These are phyloP conservation scores for Alternaria sp. DNA, from an alignment of 2,329 filamentous ascomycete genomes.

Conservation along the genomic window DNA sequence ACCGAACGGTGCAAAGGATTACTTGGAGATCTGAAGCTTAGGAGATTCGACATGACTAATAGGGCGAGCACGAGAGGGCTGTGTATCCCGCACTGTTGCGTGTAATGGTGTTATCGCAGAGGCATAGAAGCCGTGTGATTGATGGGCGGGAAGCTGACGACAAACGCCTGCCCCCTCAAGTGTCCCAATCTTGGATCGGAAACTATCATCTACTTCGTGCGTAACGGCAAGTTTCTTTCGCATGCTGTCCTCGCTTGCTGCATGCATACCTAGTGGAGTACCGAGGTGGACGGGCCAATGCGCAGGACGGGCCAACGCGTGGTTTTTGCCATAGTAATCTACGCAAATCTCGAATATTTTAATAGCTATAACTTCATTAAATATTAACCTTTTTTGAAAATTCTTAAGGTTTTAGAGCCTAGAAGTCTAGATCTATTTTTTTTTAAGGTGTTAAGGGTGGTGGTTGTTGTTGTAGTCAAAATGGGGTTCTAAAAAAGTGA, in stretches of 20 bases:
- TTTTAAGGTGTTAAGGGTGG: too few relatives aligned
- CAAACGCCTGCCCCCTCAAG: not conserved
- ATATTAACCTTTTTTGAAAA: too few relatives aligned
- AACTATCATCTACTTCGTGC: not conserved
- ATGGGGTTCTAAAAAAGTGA: too few relatives aligned
- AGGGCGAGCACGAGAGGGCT: too few relatives aligned
- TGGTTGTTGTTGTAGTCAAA: too few relatives aligned
- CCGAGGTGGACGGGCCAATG: too few relatives aligned
- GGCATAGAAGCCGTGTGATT: not conserved
- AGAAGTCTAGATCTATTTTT: too few relatives aligned
- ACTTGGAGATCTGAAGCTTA: constrained; percentile 9
- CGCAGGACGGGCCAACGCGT: too few relatives aligned
- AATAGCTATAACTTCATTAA: too few relatives aligned
- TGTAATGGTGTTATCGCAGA: not conserved
- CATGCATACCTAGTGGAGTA: not conserved
- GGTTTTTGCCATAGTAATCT: too few relatives aligned
- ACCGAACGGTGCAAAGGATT: constrained; percentile 17
- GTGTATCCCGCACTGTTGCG: not conserved
- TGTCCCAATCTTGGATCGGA: not conserved
- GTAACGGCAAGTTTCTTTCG: not conserved
- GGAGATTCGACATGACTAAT: not conserved
- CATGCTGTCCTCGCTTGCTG: not conserved
- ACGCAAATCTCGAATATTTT: too few relatives aligned
- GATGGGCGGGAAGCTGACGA: not conserved
- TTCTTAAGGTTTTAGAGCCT: too few relatives aligned